Evolutionary conservation across 2,329 filamentous ascomycete species (phyloP), one percentile per base, ranked within the genome.

Genomic region (Penicillium nordicum): DNA sequence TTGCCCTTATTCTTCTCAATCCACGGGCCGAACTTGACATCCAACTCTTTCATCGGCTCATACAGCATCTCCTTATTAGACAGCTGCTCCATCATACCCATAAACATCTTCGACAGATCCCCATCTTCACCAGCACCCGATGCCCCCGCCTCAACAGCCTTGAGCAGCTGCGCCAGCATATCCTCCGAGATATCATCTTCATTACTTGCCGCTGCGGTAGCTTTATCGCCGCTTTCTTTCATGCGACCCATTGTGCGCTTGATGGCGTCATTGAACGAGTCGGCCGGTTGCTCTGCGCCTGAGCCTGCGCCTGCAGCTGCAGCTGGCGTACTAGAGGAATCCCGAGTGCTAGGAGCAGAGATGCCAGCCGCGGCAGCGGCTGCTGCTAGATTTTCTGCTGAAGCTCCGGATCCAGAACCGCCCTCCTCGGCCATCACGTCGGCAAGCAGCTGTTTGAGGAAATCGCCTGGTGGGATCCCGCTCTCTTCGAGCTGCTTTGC

Each of bases 61-160:
- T 97, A 97, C 49, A 99, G 77, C 61, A 99, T 97, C 65, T 97
- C 94, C 79, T 96, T 97, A 75, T 96, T 96, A 4, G 94, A 97
- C 61, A 99, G 82, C 74, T 99, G 92, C 77, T 97, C 91, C 93
- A 99, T 97, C 91, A 97, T 96, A 52, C 89, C 90, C 82, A 96
- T 85, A 57, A 99, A 84, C 86, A 97, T 91, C 77, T 96, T 93
- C 55, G 90, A 92, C 67, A 97, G 89, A 65, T 96, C 92, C 66
- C 94, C 92, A 55, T 97, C 91, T 57, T 79, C 77, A 10, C 84
- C 87, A 0, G 74, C 80, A 6, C 76, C 79, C 0, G 79, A 74
- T 25, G 81, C 82, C 8, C 85, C 81, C 23, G 83, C 82, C 67
- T 90, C 88, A 78, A 97, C 87, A 60, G 94, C 89, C 74, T 94